Evolutionary conservation across 139 green algal genomes (phyloP).

Genomic region (Coccomyxa sp.): DNA sequence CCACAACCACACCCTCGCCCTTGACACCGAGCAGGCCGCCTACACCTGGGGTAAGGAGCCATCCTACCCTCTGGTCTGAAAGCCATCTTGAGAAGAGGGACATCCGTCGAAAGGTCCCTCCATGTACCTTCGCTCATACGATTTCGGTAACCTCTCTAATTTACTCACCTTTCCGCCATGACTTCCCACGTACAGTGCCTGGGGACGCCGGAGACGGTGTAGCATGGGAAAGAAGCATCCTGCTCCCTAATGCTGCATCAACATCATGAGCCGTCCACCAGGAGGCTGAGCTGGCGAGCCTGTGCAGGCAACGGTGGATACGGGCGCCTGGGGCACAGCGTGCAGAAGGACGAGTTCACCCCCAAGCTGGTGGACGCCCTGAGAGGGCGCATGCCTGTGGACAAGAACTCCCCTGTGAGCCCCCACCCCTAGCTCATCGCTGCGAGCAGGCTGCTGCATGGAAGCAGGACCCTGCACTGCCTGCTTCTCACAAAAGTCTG

Average conservation of each 20-base stretch:
- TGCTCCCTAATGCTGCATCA: too few species aligned
- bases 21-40: slow-evolving; percentile 41
- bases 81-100: too few species aligned
- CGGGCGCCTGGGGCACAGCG: slow-evolving; percentile 85
- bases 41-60: slow-evolving; percentile 80
- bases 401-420: neutral
- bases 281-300: neutral
- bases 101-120: too few species aligned
- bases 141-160: too few species aligned
- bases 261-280: too few species aligned
- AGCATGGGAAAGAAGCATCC: too few species aligned
- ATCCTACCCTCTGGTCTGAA: neutral
- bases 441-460: too few species aligned
- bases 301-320: slow-evolving; percentile 60
- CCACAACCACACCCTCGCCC: slow-evolving; percentile 75
- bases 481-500: neutral
- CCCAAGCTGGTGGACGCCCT: slow-evolving; percentile 71
- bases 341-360: slow-evolving; percentile 78
- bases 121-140: too few species aligned
- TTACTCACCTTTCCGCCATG: too few species aligned
- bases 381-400: slow-evolving; percentile 28
- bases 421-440: neutral
- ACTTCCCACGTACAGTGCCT: too few species aligned
- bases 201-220: too few species aligned
- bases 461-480: neutral